Percentiles rank a stretch among this genome's conserved stretches.
Evolutionary conservation across 345 rosid genomes (phyloP).

Genomic region (Eutrema yunnanense): DNA sequence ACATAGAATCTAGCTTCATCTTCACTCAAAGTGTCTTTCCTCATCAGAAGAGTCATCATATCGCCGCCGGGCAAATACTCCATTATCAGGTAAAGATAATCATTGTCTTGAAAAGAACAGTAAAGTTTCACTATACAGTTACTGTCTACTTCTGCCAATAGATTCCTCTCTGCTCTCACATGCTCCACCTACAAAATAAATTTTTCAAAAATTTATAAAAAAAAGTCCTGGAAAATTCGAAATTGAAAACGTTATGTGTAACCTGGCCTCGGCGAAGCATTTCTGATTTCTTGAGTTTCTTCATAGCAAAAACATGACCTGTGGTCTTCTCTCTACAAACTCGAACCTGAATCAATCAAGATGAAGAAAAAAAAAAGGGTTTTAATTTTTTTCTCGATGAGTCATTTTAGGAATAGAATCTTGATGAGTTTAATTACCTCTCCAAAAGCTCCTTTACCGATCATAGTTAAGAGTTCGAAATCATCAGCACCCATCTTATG

Average conservation of each 20-base stretch:
- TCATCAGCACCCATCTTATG: constrained; percentile 95
- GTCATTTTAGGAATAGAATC: background rate
- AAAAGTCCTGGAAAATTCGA: background rate
- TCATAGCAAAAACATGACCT: constrained; percentile 88
- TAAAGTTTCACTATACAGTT: constrained; percentile 91
- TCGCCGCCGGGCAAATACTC: constrained; percentile 97
- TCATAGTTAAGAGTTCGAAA: constrained; percentile 75
- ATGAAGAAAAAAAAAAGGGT: background rate
- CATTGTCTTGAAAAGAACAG: constrained; percentile 93
- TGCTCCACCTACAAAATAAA: constrained; percentile 65
- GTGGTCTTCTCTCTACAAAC: constrained; percentile 75
- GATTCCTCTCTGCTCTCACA: constrained; percentile 92
- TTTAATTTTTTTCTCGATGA: background rate
- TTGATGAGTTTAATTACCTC: constrained; percentile 36
- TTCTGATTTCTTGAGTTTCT: constrained; percentile 81
- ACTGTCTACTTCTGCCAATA: constrained; percentile 96
- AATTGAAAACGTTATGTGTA: background rate
- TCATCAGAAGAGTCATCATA: constrained; percentile 96
- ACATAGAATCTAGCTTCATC: constrained; percentile 87
- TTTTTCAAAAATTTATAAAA: constrained; percentile 1
- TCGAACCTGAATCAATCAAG: constrained; percentile 53
- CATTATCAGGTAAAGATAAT: constrained; percentile 85
- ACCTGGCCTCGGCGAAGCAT: constrained; percentile 98
- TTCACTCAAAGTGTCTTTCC: constrained; percentile 88
- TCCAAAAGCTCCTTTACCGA: constrained; percentile 81